Evolutionary conservation across 768 basidiomycete species (phyloP).

Genomic region (Dictyophora rubrovolvata): DNA sequence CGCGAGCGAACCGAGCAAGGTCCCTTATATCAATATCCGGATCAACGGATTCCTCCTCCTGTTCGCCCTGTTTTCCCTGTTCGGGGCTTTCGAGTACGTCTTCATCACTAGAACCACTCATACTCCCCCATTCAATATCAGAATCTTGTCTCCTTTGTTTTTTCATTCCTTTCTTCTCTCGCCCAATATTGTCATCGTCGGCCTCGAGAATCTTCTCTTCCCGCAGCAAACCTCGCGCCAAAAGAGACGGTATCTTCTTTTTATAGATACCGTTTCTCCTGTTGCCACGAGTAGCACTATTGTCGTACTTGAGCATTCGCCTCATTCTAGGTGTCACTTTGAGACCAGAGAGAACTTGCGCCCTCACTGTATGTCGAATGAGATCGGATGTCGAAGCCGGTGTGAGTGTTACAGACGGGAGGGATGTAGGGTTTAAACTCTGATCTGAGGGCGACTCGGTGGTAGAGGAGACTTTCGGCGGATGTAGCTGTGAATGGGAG

Average conservation of each 20-base stretch:
- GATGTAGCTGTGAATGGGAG: neutral
- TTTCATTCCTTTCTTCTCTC: conserved; percentile 31
- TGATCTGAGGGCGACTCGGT: conserved; percentile 12
- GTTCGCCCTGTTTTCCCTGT: conserved; percentile 18
- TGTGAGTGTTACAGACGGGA: conserved; percentile 19
- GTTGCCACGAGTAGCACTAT: conserved; percentile 10
- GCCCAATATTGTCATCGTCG: conserved; percentile 19
- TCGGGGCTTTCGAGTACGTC: conserved; percentile 23
- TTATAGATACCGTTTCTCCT: conserved; percentile 14
- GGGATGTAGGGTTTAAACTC: conserved; percentile 7
- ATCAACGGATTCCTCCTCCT: conserved; percentile 22
- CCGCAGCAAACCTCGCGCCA: conserved; percentile 46
- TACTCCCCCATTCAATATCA: conserved; percentile 61
- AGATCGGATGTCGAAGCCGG: conserved; percentile 10
- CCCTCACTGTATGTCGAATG: neutral
- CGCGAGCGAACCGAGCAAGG: conserved; percentile 12
- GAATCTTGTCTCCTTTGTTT: conserved; percentile 52
- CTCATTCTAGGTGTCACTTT: conserved; percentile 19
- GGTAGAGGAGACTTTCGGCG: neutral
- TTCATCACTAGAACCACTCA: conserved; percentile 25
- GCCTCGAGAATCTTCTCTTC: conserved; percentile 32
- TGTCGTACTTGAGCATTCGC: conserved; percentile 12
- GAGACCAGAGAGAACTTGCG: neutral
- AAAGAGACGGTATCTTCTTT: conserved; percentile 34
- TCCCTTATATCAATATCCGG: neutral